Conservation (phyloP, 805 yeast genomes). For the Soucietia sequanensis region DNA sequence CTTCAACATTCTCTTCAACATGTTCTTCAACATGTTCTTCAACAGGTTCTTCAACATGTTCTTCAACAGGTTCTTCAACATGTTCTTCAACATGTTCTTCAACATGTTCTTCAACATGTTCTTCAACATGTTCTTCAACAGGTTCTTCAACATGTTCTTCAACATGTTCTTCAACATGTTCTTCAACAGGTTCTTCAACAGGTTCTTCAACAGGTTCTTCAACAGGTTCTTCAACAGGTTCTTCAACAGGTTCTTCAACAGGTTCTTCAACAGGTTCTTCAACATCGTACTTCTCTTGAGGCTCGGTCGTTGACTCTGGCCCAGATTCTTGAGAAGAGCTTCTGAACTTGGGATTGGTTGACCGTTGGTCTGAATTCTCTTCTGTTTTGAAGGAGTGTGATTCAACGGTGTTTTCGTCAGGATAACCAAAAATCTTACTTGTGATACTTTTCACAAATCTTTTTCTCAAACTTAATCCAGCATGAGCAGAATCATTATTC, state of each 20-base stretch:
- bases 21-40: slow-evolving; percentile 7
- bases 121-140: slow-evolving; percentile 2
- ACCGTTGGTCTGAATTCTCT: too few relatives aligned
- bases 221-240: slow-evolving; percentile 18
- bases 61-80: slow-evolving; percentile 5
- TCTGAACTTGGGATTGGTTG: too few relatives aligned
- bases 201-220: slow-evolving; percentile 4
- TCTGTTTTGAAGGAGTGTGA: too few relatives aligned
- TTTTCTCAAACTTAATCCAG: too few relatives aligned
- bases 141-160: slow-evolving; percentile 7
- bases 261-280: slow-evolving; percentile 6
- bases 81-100: slow-evolving; percentile 5
- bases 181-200: neutral
- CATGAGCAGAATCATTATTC: too few relatives aligned
- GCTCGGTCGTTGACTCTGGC: neutral
- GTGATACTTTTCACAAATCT: too few relatives aligned
- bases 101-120: slow-evolving; percentile 1
- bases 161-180: slow-evolving; percentile 3
- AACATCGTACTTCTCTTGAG: slow-evolving; percentile 7
- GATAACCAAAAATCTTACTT: too few relatives aligned
- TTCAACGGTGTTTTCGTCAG: too few relatives aligned
- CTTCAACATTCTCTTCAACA: slow-evolving; percentile 8
- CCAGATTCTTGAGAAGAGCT: too few relatives aligned
- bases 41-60: slow-evolving; percentile 7
- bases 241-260: slow-evolving; percentile 17